Evolutionary conservation across 306 rosid species (phyloP).

Genomic region (Pyrus communis): DNA sequence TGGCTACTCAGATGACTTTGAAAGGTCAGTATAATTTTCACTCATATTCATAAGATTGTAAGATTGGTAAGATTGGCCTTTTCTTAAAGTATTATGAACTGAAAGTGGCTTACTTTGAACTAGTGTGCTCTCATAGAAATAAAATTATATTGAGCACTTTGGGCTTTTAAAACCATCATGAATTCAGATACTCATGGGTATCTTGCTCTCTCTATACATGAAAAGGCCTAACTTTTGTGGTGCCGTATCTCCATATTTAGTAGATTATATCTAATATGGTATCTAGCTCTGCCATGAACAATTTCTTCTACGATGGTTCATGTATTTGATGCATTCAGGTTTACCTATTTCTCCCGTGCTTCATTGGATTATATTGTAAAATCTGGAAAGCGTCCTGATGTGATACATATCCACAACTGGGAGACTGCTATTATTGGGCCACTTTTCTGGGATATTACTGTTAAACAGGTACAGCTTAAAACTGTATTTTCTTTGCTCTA

Average conservation of each 20-base stretch:
- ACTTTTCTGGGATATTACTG: constrained; percentile 90
- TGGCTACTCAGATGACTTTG: constrained; percentile 91
- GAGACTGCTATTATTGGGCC: constrained; percentile 90
- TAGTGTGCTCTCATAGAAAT: background rate
- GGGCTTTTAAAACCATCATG: background rate
- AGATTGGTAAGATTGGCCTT: background rate
- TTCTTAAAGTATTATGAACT: background rate
- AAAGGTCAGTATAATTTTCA: constrained; percentile 49
- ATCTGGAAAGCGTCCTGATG: constrained; percentile 81
- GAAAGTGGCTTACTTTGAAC: background rate
- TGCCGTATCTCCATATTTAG: background rate
- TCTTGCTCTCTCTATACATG: background rate
- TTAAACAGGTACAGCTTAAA: constrained; percentile 49
- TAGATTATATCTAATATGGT: constrained; percentile 4
- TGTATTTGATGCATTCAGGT: constrained; percentile 41
- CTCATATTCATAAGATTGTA: background rate
- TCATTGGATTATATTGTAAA: constrained; percentile 80
- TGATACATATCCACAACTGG: constrained; percentile 86
- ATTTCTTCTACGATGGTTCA: constrained; percentile 2
- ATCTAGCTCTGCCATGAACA: background rate
- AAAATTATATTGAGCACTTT: background rate
- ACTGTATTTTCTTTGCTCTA: background rate
- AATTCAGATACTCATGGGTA: background rate
- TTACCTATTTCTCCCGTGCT: constrained; percentile 89
- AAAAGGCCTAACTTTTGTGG: background rate